Base-by-base conservation (phyloP, 495 filamentous ascomycete genomes). In the Aspergillus biplanus region DNA sequence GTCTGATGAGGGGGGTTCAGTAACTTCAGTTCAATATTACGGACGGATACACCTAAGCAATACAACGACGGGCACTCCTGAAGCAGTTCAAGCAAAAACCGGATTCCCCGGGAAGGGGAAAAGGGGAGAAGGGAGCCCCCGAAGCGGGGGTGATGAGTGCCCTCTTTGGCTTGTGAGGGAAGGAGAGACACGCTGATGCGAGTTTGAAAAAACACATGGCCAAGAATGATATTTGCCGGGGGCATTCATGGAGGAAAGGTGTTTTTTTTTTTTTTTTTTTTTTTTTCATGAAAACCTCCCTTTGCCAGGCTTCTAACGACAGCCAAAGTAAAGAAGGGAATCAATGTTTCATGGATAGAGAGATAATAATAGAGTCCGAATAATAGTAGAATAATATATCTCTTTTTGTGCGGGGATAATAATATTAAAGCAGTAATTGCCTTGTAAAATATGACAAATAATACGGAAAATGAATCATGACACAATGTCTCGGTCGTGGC, bases 81-180 rank as follows among this genome's bases (percentile, higher is more conserved):
- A 27, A 7, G 47, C 16, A 50, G 47, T 50, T 21, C 6, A n/a
- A 50, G 16, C 47, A n/a, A 50, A 50, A 50, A 50, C 16, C 16
- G 21, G 21, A 50, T 21, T 50, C n/a, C 46, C 47, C 21, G 27
- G 15, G 34, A 57, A 57, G 34, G 55, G n/a, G 55, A 33, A 44
- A 44, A 34, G 55, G 55, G 34, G 16, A n/a, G 27, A 49, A 50
- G 48, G 33, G 18, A 31, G 13, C 31, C 37, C n/a, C 27, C 52
- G 39, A 56, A 39, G 60, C 52, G 60, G 60, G 60, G 60, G 59
- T 53, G 59, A 13, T 47, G 47, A 52, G 33, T 50, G 32, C 44
- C 48, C 7, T n/a, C 1, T 39, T 15, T 31, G 50, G 16, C 33
- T 47, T 15, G 27, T 56, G 37, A 62, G 60, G 60, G 60, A 37